Conservation (phyloP, 257 asterid species). For the Solanum microdontum region DNA sequence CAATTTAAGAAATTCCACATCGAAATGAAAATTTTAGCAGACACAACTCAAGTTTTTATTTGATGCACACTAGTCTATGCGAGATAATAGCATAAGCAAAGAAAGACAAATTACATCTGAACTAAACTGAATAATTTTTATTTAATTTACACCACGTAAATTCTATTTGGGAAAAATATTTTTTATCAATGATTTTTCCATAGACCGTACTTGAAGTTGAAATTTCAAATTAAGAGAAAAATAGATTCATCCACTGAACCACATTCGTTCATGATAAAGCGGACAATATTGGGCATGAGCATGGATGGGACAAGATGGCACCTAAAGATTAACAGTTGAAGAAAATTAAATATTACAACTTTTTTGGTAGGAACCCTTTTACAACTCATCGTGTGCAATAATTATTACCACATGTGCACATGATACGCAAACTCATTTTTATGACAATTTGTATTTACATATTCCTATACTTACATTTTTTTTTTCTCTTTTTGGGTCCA, state of each 20-base stretch:
- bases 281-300: background rate
- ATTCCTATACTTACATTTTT: background rate
- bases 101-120: background rate
- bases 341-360: background rate
- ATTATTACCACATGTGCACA: background rate
- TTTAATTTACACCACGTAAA: too few species aligned
- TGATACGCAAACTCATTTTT: background rate
- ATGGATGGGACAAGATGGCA: background rate
- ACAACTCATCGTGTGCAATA: background rate
- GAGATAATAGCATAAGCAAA: background rate
- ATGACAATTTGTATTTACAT: background rate
- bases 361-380: background rate
- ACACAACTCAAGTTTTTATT: background rate
- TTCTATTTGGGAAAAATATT: too few species aligned
- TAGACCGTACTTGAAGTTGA: fast-evolving
- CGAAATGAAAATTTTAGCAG: background rate
- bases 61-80: background rate
- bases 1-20: background rate
- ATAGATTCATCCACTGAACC: fast-evolving
- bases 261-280: background rate
- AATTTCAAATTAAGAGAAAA: too few species aligned
- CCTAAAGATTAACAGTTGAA: background rate
- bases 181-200: fast-evolving
- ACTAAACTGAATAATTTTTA: background rate
- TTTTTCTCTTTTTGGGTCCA: background rate